A percentile compares a stretch with the other conserved stretches of the same genome.
Conservation (phyloP, 176 grass and related monocot species). For the Ensete ventricosum region DNA sequence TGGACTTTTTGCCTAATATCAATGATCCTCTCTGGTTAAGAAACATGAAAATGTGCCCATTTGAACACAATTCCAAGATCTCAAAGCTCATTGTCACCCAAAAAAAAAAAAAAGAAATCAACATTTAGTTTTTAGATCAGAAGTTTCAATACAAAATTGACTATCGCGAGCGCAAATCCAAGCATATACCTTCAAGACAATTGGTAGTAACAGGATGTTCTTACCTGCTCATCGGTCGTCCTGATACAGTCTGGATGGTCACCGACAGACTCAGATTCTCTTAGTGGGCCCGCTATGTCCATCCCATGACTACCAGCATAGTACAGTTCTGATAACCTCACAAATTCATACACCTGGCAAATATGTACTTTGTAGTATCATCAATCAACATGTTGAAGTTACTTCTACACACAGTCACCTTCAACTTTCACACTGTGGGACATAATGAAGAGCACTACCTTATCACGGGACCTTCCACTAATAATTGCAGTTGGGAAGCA, state of each 20-base stretch:
- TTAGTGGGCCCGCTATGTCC: constrained; percentile 65
- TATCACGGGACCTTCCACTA: constrained; percentile 86
- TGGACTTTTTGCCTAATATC: too few relatives aligned
- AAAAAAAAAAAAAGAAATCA: too few relatives aligned
- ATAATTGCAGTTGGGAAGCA: constrained; percentile 79
- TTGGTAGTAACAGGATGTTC: neutral
- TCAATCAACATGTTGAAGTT: neutral
- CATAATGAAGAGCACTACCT: constrained; percentile 31
- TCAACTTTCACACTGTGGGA: too few relatives aligned
- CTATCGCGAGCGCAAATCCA: too few relatives aligned
- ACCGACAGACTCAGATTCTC: constrained; percentile 24
- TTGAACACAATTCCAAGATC: too few relatives aligned
- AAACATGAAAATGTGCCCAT: too few relatives aligned
- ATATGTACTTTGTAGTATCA: neutral
- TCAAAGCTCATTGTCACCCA: too few relatives aligned
- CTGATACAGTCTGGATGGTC: constrained; percentile 2
- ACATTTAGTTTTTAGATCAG: neutral
- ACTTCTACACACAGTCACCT: too few relatives aligned
- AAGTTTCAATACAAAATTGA: neutral
- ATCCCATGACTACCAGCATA: constrained; percentile 97
- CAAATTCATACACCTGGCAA: constrained; percentile 72
- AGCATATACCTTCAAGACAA: neutral
- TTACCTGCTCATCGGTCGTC: constrained; percentile 30
- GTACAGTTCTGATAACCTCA: constrained; percentile 71
- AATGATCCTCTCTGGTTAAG: too few relatives aligned